Conservation (phyloP, 768 basidiomycete species). For the Tylopilus subfusipes region DNA sequence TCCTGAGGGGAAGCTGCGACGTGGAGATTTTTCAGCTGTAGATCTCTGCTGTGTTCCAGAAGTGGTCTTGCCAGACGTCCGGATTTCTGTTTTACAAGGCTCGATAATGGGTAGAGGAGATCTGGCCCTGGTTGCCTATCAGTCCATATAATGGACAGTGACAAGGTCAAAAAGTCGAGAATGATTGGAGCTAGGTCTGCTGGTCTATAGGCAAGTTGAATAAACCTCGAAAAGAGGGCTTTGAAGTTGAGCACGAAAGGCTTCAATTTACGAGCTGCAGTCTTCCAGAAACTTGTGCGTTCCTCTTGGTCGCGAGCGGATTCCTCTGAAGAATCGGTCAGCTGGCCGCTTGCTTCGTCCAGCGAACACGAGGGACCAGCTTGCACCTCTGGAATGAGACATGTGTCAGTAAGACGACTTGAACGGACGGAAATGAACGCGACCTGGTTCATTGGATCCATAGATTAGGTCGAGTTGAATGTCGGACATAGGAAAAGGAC, state of each 20-base stretch:
- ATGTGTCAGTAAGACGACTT: not conserved
- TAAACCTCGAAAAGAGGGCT: not conserved
- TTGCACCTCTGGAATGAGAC: not conserved
- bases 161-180: constrained; percentile 2
- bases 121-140: not conserved
- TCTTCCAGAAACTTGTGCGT: not conserved
- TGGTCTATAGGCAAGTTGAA: not conserved
- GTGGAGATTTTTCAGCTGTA: not conserved
- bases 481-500: no score
- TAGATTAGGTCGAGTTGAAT: no score
- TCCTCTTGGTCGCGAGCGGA: no score
- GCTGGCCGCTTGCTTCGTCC: not conserved
- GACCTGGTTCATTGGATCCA: not conserved
- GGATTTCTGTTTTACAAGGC: constrained; percentile 5
- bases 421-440: not conserved
- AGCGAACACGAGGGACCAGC: not conserved
- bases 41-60: not conserved
- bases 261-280: not conserved
- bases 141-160: not conserved
- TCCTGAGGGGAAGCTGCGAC: not conserved
- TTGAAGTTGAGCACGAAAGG: not conserved
- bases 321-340: not conserved
- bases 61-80: constrained; percentile 6
- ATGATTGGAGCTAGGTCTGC: not conserved
- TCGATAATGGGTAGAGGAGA: constrained; percentile 5